Conservation (phyloP, 164 flowering plant genomes). For the Magnolia kwangsiensis region DNA sequence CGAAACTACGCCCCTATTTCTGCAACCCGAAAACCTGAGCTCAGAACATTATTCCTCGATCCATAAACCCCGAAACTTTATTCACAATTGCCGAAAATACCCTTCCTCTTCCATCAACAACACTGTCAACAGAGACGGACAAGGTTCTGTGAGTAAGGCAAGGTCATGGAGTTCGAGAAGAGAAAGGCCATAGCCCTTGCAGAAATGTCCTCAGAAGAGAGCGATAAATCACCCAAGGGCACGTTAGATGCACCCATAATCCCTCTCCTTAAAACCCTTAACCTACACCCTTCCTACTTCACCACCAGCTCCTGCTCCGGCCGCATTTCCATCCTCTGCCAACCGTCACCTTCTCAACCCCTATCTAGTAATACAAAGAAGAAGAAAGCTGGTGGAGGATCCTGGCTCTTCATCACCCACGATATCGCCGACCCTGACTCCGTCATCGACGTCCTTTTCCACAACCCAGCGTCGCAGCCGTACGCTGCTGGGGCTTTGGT, state of each 20-base stretch:
- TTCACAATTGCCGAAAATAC: background rate
- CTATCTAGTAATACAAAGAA: constrained; percentile 15
- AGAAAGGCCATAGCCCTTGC: constrained; percentile 62
- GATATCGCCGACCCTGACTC: constrained; percentile 51
- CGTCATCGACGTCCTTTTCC: constrained; percentile 44
- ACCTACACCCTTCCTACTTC: constrained; percentile 68
- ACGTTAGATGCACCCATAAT: constrained; percentile 64
- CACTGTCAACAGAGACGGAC: too few relatives aligned
- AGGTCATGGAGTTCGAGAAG: constrained; percentile 68
- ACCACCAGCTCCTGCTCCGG: constrained; percentile 98
- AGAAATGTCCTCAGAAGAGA: constrained; percentile 35
- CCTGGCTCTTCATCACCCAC: constrained; percentile 77
- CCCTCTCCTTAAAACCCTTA: constrained; percentile 61
- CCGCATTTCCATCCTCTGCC: constrained; percentile 82
- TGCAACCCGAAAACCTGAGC: background rate
- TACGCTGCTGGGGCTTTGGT: constrained; percentile 36
- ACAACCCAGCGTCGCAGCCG: constrained; percentile 9
- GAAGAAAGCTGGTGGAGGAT: constrained; percentile 68
- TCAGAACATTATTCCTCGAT: background rate
- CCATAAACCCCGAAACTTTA: background rate
- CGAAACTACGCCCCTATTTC: too few relatives aligned
- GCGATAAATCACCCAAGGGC: constrained; percentile 88
- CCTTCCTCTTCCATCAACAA: too few relatives aligned
- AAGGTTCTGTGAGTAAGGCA: too few relatives aligned
- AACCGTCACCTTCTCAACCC: constrained; percentile 30